Base-by-base conservation (phyloP, 805 yeast genomes). In the Suhomyces faveliae region DNA sequence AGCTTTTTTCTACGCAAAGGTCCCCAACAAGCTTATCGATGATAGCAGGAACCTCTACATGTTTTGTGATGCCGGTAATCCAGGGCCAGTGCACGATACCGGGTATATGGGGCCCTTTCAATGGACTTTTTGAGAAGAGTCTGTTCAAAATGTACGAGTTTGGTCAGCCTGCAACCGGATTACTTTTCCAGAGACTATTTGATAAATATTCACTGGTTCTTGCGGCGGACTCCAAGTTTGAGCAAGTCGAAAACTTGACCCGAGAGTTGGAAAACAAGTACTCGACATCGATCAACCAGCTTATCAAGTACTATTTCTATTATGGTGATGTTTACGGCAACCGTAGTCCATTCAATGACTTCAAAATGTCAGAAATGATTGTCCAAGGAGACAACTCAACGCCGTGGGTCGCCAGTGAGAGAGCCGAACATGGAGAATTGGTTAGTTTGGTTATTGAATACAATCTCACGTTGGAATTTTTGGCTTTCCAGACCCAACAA, bases 1-100 rank as follows among this genome's bases (percentile, higher is more conserved):
- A 38, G 9, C 40, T 39, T n/a, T 25, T 41, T 13, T 15, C 24
- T 9, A 9, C 25, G 5, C n/a, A 30, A 8, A 12, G n/a, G 6
- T 5, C 21, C 4, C 17, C 42, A 1, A 13, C 22, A 5, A 33
- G 33, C 11, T 52, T 81, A 20, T 67, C 78, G 1, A 70, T 80
- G 76, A 77, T 80, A 5, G 87, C 85, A 1, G 86, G 86, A 0
- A 82, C 86, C 0, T 79, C 84, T 5, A 80, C 85, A 0, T 82
- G 87, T 51, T 80, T 70, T 50, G 51, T 80, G 11, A 54, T 66
- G 10, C 50, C 57, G 17, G 52, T 49, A 0, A 23, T 49, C 0
- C 40, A 35, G 1, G 30, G 12, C 2, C 15, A 20, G 7, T 7
- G 9, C 13, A 12, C 13, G 2, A 53, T 69, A 1, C 65, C 70